Conservation (phyloP, 164 flowering plant genomes). For the Kalanchoe fedtschenkoi region DNA sequence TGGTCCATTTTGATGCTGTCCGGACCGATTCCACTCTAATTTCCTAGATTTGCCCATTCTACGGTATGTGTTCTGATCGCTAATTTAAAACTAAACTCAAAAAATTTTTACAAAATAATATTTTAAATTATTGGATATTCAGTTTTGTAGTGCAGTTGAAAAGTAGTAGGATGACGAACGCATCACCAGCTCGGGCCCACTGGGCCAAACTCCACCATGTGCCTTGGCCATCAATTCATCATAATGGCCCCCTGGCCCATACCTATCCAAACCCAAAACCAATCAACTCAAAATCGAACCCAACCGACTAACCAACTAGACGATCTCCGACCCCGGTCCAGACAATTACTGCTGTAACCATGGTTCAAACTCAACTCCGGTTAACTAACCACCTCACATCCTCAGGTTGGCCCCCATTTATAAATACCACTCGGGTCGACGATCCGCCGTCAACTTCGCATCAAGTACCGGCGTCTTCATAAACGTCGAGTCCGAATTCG, state of each 20-base stretch:
- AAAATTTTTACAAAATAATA: no score
- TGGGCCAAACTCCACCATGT: constrained; percentile 1
- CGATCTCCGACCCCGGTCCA: not conserved
- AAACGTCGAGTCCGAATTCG: constrained; percentile 25
- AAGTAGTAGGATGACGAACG: no score
- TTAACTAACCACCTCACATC: not conserved
- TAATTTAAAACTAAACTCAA: no score
- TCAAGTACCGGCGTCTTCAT: constrained; percentile 22
- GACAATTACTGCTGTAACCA: not conserved
- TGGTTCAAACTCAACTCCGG: not conserved
- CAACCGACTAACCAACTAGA: no score
- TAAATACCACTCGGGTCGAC: not conserved
- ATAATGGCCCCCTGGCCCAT: not conserved
- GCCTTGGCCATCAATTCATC: not conserved
- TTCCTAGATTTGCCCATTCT: no score
- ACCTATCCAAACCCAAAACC: not conserved
- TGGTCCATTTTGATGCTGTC: no score
- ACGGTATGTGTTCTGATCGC: no score
- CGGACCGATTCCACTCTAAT: no score
- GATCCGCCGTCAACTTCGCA: not conserved
- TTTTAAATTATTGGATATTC: no score
- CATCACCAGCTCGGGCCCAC: not conserved
- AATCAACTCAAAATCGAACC: not conserved
- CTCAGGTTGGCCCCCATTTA: not conserved
- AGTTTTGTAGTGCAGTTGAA: no score